Evolutionary conservation across 345 rosid species (phyloP).

Genomic region (Rubroshorea leprosula): DNA sequence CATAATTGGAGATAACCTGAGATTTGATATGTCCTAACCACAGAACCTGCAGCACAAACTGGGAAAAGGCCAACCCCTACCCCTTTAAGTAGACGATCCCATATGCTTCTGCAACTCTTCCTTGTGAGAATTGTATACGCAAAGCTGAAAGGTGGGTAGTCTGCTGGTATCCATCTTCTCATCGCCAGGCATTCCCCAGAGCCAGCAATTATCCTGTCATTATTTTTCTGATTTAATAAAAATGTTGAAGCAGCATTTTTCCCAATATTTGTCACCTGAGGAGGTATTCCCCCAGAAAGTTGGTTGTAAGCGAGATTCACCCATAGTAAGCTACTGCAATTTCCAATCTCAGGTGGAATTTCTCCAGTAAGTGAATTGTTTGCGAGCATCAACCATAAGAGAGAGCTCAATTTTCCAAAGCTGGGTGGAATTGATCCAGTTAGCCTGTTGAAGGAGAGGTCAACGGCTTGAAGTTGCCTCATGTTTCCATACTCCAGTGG

Average conservation of each 20-base stretch:
- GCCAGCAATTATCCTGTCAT: conserved; percentile 36
- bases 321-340: conserved; percentile 80
- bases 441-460: conserved; percentile 73
- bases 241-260: conserved; percentile 49
- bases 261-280: conserved; percentile 59
- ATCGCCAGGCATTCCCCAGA: conserved; percentile 74
- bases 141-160: conserved; percentile 82
- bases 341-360: conserved; percentile 70
- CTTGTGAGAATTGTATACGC: conserved; percentile 58
- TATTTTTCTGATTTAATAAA: conserved; percentile 32
- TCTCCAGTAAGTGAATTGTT: conserved; percentile 58
- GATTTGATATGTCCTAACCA: conserved; percentile 28
- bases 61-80: conserved; percentile 58
- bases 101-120: conserved; percentile 63
- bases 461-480: conserved; percentile 60
- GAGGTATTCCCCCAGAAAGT: conserved; percentile 56
- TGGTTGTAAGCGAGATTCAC: conserved; percentile 75
- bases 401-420: conserved; percentile 61
- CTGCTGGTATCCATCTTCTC: conserved; percentile 95
- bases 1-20: conserved; percentile 80
- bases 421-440: conserved; percentile 60
- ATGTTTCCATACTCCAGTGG: conserved; percentile 69
- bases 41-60: conserved; percentile 40
- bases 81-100: conserved; percentile 79
- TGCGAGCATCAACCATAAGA: conserved; percentile 95